Evolutionary conservation across 2,329 filamentous ascomycete species (phyloP).

Genomic region (Fusarium palustre): DNA sequence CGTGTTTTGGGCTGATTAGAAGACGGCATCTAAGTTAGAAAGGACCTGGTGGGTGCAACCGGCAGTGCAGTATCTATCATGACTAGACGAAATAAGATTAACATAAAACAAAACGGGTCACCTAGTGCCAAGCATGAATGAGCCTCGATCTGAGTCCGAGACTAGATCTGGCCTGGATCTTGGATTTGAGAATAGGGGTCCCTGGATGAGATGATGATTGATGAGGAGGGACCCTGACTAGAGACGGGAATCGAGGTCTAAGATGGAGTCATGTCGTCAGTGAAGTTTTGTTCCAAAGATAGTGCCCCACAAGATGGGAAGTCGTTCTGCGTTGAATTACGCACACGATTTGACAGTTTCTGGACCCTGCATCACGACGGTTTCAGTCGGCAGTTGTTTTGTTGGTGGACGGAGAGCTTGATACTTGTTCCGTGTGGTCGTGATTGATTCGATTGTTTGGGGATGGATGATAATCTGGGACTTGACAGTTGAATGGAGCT

Average conservation of each 20-base stretch:
- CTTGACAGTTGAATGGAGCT: background rate
- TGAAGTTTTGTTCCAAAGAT: conserved; percentile 19
- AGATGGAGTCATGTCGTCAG: conserved; percentile 39
- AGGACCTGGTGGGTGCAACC: conserved; percentile 15
- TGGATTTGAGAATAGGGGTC: conserved; percentile 11
- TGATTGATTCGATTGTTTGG: conserved; percentile 13
- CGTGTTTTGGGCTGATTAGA: conserved; percentile 12
- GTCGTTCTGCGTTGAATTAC: conserved; percentile 29
- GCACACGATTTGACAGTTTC: conserved; percentile 20
- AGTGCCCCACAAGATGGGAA: conserved; percentile 27
- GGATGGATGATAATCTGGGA: background rate
- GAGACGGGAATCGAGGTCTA: conserved; percentile 35
- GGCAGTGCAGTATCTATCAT: conserved; percentile 25
- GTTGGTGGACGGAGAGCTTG: background rate
- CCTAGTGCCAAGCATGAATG: conserved; percentile 17
- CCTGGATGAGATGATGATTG: conserved; percentile 16
- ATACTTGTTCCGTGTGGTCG: background rate
- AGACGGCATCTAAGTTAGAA: conserved; percentile 28
- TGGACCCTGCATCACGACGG: conserved; percentile 19
- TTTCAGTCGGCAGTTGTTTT: conserved; percentile 19
- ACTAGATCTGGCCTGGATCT: conserved; percentile 3
- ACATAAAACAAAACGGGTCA: conserved; percentile 18
- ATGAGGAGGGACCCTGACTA: conserved; percentile 37
- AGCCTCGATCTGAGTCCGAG: background rate
- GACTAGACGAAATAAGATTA: conserved; percentile 41